Conservation (phyloP, 441 rosid species). For the Pelargonium myrrhifolium region DNA sequence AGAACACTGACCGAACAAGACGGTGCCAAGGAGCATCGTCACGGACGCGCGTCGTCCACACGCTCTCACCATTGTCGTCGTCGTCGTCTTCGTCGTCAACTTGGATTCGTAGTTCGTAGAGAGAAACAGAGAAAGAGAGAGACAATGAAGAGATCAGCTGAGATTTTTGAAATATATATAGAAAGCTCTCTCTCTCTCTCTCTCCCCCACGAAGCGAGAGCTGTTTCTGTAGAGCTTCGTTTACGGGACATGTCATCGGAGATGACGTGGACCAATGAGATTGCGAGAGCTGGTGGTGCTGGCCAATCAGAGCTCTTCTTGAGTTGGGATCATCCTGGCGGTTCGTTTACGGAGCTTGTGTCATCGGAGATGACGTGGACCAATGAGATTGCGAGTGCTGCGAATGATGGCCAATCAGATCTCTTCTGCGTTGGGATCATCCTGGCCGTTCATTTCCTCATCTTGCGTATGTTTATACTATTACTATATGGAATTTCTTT, state of each 20-base stretch:
- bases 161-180: conserved; percentile 20
- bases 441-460: conserved; percentile 4
- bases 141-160: no score
- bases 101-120: not conserved
- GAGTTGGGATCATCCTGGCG: not conserved
- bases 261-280: conserved; percentile 24
- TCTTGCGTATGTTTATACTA: no score
- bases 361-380: conserved; percentile 22
- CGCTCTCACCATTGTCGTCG: not conserved
- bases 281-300: not conserved
- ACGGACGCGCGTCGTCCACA: not conserved
- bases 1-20: conserved; percentile 29
- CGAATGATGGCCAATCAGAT: not conserved
- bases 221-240: not conserved
- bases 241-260: conserved; percentile 11
- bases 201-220: not conserved
- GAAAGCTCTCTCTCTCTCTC: not conserved
- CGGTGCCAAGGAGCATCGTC: not conserved
- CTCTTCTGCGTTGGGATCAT: not conserved
- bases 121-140: not conserved
- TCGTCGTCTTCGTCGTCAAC: not conserved
- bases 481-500: no score
- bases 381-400: conserved; percentile 10
- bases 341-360: not conserved
- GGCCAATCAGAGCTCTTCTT: not conserved